A percentile compares a stretch with the other conserved stretches of the same genome.
phyloP scores from a whole-genome alignment of 164 flowering plant species.

The Annona squamosa region DNA sequence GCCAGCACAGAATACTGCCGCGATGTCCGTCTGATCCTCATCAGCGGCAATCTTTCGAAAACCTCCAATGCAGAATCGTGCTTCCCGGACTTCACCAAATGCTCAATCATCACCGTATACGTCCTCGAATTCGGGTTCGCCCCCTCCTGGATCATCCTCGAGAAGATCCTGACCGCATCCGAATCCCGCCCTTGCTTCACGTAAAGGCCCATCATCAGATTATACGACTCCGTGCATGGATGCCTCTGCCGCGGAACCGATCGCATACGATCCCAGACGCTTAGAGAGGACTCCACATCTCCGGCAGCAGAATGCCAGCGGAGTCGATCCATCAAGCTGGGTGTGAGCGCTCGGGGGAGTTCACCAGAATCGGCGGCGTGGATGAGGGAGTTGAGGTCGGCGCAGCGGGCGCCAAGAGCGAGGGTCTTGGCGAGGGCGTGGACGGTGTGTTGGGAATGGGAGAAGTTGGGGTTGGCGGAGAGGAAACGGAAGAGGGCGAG shows the following conservation, averaged over 20 bases:
- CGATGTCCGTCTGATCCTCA: conserved; percentile 70
- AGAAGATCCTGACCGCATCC: conserved; percentile 52
- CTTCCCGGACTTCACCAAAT: conserved; percentile 45
- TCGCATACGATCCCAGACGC: conserved; percentile 50
- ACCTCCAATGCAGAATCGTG: conserved; percentile 55
- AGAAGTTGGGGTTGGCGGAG: conserved; percentile 32
- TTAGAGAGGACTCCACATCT: conserved; percentile 47
- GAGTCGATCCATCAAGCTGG: conserved; percentile 62
- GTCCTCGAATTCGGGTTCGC: conserved; percentile 76
- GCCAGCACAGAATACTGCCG: conserved; percentile 57
- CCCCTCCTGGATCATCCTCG: conserved; percentile 53
- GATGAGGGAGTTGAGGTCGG: conserved; percentile 46
- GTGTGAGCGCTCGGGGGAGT: conserved; percentile 32
- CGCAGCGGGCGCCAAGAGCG: conserved; percentile 35
- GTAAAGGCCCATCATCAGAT: conserved; percentile 54
- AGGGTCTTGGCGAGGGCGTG: conserved; percentile 60
- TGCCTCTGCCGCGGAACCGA: conserved; percentile 18
- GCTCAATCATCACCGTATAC: conserved; percentile 65
- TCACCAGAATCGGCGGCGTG: conserved; percentile 42
- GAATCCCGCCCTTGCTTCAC: conserved; percentile 37
- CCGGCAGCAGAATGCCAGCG: conserved; percentile 51
- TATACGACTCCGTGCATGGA: conserved; percentile 65
- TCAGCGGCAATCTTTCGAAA: conserved; percentile 50
- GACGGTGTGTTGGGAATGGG: conserved; percentile 34
- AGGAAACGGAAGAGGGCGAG: conserved; percentile 47